Evolutionary conservation across 1,284 basidiomycete species (phyloP), one percentile per base, ranked within the genome.

Genomic region (Calocybe gambosa): DNA sequence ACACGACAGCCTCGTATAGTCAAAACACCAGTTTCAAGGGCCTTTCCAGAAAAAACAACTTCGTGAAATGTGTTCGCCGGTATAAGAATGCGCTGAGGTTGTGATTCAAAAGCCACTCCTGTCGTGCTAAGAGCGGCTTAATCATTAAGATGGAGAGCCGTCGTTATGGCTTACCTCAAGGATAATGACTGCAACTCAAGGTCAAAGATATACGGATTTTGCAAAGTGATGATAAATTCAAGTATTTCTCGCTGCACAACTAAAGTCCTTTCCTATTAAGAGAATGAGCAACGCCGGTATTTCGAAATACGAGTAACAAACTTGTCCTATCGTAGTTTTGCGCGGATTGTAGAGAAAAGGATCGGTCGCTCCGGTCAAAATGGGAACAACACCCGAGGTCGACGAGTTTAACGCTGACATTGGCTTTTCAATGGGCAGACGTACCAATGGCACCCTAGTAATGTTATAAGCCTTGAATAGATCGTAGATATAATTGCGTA

Each of bases 281-380:
- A 28, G 20, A 10, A 19, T 49, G n/a, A 50, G 23, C n/a, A 18
- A 20, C 19, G 7, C n/a, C 19, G 26, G 15, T 34, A 10, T 4
- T 15, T 35, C 7, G 44, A 15, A 13, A 3, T 8, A 39, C 29
- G 19, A 39, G 15, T 33, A n/a, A 59, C 68, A 58, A 45, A 89
- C 89, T 71, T 84, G 81, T 26, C 69, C 73, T 34, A 68, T 65
- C 35, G 70, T 63, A 2, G 75, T 66, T 55, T 78, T 84, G 39
- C 89, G 70, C 0, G 93, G 93, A 60, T 95, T 93, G 62, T 94
- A 94, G 44, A 96, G 68, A 67, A 95, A 94, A 0, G 88, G 84
- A 62, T 92, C 88, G 25, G 74, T 78, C 33, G 70, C 67, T 10
- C 77, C 77, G 43, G 72, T 69, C 1, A 85, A 61, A 38, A 80